These are phyloP conservation scores for Fusarium phyllophilum DNA, from an alignment of 2,329 filamentous ascomycete genomes.

Conservation along the genomic window DNA sequence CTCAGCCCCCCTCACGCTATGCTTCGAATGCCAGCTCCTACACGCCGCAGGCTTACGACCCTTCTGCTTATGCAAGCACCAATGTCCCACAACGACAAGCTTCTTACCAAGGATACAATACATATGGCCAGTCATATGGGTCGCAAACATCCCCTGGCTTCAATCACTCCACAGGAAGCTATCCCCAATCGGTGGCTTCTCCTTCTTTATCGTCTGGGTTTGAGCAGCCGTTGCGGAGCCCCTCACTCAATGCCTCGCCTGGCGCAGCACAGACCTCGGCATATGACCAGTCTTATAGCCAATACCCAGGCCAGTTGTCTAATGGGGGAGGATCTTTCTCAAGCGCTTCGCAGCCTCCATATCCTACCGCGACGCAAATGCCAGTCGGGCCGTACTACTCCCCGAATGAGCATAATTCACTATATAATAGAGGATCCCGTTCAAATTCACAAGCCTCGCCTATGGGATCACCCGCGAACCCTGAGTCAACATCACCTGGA, in stretches of 20 bases:
- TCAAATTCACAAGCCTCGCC: constrained; percentile 63
- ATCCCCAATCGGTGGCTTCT: constrained; percentile 43
- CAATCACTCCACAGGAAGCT: constrained; percentile 48
- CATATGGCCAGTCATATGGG: constrained; percentile 56
- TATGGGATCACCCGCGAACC: constrained; percentile 55
- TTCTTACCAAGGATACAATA: constrained; percentile 60
- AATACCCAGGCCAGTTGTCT: constrained; percentile 51
- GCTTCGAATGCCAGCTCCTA: constrained; percentile 56
- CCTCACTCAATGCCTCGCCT: constrained; percentile 44
- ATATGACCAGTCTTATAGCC: constrained; percentile 53
- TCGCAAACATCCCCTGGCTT: constrained; percentile 51
- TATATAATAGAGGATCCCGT: constrained; percentile 56
- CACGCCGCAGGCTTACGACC: constrained; percentile 66
- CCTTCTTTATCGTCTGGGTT: constrained; percentile 51
- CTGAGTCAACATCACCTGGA: constrained; percentile 55
- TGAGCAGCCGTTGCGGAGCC: constrained; percentile 54
- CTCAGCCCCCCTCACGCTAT: constrained; percentile 52
- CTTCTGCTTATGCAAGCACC: constrained; percentile 66
- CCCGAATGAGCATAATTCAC: constrained; percentile 58
- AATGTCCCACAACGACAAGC: constrained; percentile 61
- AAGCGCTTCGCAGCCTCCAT: constrained; percentile 57
- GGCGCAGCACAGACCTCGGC: constrained; percentile 44
- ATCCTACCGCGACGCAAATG: constrained; percentile 63
- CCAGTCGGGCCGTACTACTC: constrained; percentile 63
- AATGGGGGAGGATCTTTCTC: constrained; percentile 53